Percentiles rank a stretch among this genome's conserved stretches.
These are phyloP conservation scores for Rhizodiscina lignyota DNA, from an alignment of 495 filamentous ascomycete genomes.

Conservation along the genomic window DNA sequence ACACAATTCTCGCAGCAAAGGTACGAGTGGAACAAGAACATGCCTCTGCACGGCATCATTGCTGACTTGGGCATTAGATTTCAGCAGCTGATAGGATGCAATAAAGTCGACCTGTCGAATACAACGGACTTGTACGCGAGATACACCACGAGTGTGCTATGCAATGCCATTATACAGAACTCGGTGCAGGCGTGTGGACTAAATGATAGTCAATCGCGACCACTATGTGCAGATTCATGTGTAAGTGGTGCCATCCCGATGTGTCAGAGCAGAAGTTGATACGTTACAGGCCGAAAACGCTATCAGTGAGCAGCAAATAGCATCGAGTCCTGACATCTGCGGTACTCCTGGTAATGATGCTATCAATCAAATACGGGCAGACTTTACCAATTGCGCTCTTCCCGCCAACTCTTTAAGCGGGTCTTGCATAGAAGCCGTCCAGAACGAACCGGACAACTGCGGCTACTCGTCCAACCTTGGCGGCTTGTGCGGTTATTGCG, in stretches of 20 bases:
- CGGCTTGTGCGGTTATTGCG: constrained; percentile 79
- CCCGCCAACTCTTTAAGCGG: constrained; percentile 61
- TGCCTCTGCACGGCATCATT: too few relatives aligned
- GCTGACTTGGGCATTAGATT: constrained; percentile 39
- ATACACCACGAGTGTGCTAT: constrained; percentile 83
- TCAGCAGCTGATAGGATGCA: constrained; percentile 63
- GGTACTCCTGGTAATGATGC: constrained; percentile 42
- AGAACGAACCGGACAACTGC: constrained; percentile 78
- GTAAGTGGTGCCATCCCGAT: constrained; percentile 33
- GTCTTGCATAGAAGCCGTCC: constrained; percentile 54
- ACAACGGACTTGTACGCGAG: constrained; percentile 80
- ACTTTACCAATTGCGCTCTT: constrained; percentile 78
- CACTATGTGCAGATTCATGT: constrained; percentile 83
- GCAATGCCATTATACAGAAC: constrained; percentile 88
- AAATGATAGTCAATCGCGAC: constrained; percentile 41
- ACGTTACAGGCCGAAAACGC: constrained; percentile 64
- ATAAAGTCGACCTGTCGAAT: constrained; percentile 58
- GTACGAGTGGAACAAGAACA: too few relatives aligned
- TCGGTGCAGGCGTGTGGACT: constrained; percentile 59
- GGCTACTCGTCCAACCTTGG: constrained; percentile 67
- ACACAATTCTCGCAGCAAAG: constrained; percentile 58
- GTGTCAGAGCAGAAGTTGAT: too few relatives aligned
- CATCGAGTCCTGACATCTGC: constrained; percentile 60
- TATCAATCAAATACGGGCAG: constrained; percentile 66
- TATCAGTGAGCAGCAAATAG: constrained; percentile 69